A percentile compares a stretch with the other conserved stretches of the same genome.
phyloP scores from a whole-genome alignment of 257 asterid species.

The Ligustrum vulgare region DNA sequence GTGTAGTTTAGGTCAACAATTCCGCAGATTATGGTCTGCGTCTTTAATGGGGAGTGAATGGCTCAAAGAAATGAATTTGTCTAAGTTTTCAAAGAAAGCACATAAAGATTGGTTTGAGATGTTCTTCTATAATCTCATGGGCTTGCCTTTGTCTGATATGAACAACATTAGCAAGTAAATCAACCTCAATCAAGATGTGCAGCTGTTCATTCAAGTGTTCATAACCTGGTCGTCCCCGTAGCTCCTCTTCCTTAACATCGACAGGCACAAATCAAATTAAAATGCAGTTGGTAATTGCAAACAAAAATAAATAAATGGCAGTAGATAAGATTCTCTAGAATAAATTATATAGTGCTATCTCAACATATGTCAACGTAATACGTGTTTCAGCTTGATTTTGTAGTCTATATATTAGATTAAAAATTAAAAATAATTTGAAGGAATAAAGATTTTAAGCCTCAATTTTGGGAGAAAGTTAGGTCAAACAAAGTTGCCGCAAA shows the following conservation, averaged over 20 bases:
- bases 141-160: slow-evolving; percentile 85
- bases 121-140: slow-evolving; percentile 80
- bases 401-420: no score
- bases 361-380: no score
- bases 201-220: slow-evolving; percentile 92
- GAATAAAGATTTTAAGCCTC: no score
- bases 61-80: background rate
- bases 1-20: background rate
- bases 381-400: no score
- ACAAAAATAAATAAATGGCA: background rate
- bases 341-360: no score
- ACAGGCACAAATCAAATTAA: slow-evolving; percentile 11
- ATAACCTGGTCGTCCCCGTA: slow-evolving; percentile 86
- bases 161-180: slow-evolving; percentile 74
- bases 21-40: no score
- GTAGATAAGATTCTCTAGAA: background rate
- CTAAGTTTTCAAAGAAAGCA: slow-evolving; percentile 11
- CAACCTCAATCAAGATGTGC: slow-evolving; percentile 89
- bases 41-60: no score
- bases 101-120: slow-evolving; percentile 12
- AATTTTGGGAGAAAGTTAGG: no score
- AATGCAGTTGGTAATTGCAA: background rate
- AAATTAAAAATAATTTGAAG: no score
- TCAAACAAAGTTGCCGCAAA: no score
- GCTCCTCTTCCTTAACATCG: slow-evolving; percentile 76